Evolutionary conservation across 2,329 filamentous ascomycete genomes (phyloP), one percentile per base, ranked within the genome.

Genomic region (Exophiala dermatitidis): DNA sequence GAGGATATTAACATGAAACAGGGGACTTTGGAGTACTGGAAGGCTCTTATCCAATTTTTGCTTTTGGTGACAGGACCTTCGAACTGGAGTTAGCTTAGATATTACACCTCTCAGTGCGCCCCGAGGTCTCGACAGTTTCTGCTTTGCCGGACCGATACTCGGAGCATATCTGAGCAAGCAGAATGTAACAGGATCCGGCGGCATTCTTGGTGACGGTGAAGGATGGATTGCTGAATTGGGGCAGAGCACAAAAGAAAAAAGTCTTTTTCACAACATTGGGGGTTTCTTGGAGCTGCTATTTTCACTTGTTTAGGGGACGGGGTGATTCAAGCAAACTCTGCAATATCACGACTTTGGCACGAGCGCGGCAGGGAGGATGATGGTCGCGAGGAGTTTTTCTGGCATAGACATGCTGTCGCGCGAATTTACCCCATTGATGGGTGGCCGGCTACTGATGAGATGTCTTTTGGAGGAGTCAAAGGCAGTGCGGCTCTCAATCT

Each of bases 1-100:
- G 37, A 48, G 49, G 50, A 30, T 50, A 52, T 19, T 53, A 53
- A 49, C 46, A 55, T 48, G 50, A 58, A 53, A 10, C 42, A 50
- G 44, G 52, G 43, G 46, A 48, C 48, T 44, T 50, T 50, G 55
- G 55, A 58, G 55, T 58, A 51, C 40, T 57, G 54, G 52, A 40
- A 29, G 54, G 34, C 46, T 41, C 38, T 48, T 30, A 28, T 12
- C 8, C 51, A 19, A 28, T 48, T 57, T 38, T 49, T 40, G 28
- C 37, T 54, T 38, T 54, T 40, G 34, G 45, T 48, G 36, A 54
- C 43, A 44, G 29, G 47, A 33, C 34, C 48, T 43, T 41, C 42
- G 28, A 44, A 37, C 37, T 56, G 49, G 9, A 41, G 46, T 43
- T 43, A 50, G 44, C 53, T 56, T 53, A 50, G 56, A 56, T n/a